These are phyloP conservation scores for Salix dunnii DNA, from an alignment of 345 rosid species.

Conservation along the genomic window DNA sequence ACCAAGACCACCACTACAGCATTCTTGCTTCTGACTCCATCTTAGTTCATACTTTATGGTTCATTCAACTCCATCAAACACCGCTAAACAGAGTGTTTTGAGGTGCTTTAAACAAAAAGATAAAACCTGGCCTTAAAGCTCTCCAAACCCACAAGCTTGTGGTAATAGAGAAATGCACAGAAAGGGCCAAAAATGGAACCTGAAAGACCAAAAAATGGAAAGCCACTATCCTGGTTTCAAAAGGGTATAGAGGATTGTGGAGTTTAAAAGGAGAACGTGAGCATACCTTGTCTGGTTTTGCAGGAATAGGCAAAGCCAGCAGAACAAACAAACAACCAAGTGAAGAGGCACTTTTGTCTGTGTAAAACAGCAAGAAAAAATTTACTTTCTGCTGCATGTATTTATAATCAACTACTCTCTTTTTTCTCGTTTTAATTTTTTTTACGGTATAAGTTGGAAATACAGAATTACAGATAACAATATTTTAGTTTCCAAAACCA, in stretches of 20 bases:
- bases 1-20: neutral
- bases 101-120: neutral
- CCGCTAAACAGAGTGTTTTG: neutral
- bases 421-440: neutral
- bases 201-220: neutral
- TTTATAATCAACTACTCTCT: neutral
- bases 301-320: slow-evolving; percentile 34
- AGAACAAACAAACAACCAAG: slow-evolving; percentile 33
- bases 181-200: slow-evolving; percentile 3
- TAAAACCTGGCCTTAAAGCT: neutral
- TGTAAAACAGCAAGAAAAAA: slow-evolving; percentile 17
- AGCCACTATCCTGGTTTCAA: neutral
- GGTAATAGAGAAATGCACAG: slow-evolving; percentile 17
- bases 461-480: neutral
- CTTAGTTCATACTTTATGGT: neutral
- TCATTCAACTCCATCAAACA: slow-evolving; percentile 15
- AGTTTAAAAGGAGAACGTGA: slow-evolving; percentile 21
- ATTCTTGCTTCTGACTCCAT: slow-evolving; percentile 7
- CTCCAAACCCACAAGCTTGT: neutral
- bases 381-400: neutral
- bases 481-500: too few relatives aligned
- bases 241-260: slow-evolving; percentile 7
- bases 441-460: neutral
- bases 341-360: slow-evolving; percentile 38
- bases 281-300: slow-evolving; percentile 25